Percentiles rank a stretch among this genome's conserved stretches.
Conservation (phyloP, 2,329 filamentous ascomycete genomes). For the Seiridium unicorne region DNA sequence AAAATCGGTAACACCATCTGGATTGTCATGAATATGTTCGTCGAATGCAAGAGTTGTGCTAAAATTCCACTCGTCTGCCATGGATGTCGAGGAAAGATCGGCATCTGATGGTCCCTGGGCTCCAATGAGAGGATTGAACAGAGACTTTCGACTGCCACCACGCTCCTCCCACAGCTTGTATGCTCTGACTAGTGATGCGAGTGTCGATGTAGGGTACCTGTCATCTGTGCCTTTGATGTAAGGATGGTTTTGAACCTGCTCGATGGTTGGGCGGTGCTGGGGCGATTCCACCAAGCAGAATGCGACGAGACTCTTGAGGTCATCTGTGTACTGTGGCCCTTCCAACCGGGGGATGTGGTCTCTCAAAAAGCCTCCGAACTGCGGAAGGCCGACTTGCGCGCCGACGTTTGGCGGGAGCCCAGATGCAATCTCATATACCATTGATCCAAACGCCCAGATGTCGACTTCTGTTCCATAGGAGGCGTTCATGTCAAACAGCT, state of each 20-base stretch:
- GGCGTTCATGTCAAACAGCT: slow-evolving; percentile 64
- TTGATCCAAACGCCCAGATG: slow-evolving; percentile 83
- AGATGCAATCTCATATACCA: slow-evolving; percentile 78
- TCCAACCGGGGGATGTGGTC: slow-evolving; percentile 66
- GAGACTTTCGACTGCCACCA: slow-evolving; percentile 67
- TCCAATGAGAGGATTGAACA: slow-evolving; percentile 56
- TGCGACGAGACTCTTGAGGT: slow-evolving; percentile 67
- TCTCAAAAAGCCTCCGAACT: slow-evolving; percentile 57
- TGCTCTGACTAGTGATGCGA: slow-evolving; percentile 66
- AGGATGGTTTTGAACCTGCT: slow-evolving; percentile 66
- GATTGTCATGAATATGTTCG: slow-evolving; percentile 50
- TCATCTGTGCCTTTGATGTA: slow-evolving; percentile 65
- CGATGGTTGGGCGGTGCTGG: slow-evolving; percentile 65
- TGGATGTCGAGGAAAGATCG: slow-evolving; percentile 39
- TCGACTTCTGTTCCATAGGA: slow-evolving; percentile 73
- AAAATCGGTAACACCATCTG: slow-evolving; percentile 39
- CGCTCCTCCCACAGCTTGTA: slow-evolving; percentile 75
- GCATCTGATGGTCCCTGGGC: slow-evolving; percentile 49
- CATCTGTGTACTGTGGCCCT: slow-evolving; percentile 67
- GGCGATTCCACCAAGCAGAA: slow-evolving; percentile 72
- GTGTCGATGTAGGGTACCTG: slow-evolving; percentile 60
- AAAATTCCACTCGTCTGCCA: slow-evolving; percentile 66
- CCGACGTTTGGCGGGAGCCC: slow-evolving; percentile 70
- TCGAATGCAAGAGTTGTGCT: slow-evolving; percentile 66
- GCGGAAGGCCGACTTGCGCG: slow-evolving; percentile 49